Evolutionary conservation across 2,329 filamentous ascomycete genomes (phyloP).

Genomic region (Tympanopsis confertula): DNA sequence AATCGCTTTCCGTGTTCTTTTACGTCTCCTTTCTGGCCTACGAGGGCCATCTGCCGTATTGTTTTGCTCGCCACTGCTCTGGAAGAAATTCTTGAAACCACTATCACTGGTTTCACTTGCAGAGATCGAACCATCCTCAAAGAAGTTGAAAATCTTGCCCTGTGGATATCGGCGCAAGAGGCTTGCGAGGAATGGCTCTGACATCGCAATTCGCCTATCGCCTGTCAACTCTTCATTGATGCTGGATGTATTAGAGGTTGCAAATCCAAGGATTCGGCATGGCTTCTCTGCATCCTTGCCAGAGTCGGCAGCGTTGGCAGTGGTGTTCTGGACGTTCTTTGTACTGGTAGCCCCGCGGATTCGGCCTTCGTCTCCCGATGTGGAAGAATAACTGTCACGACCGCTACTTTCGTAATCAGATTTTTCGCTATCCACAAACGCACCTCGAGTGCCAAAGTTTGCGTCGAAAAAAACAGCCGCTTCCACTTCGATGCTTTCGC

Average conservation of each 20-base stretch:
- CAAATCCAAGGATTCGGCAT: slow-evolving; percentile 25
- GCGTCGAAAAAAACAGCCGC: slow-evolving; percentile 20
- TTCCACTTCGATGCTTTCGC: slow-evolving; percentile 25
- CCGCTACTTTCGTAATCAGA: slow-evolving; percentile 3
- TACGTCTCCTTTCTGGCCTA: not conserved
- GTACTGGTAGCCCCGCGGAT: too few relatives aligned
- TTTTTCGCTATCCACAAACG: slow-evolving; percentile 8
- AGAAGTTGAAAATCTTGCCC: slow-evolving; percentile 33
- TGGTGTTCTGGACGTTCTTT: slow-evolving; percentile 6
- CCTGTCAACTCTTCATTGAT: slow-evolving; percentile 13
- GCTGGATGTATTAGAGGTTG: slow-evolving; percentile 19
- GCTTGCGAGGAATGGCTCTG: slow-evolving; percentile 23
- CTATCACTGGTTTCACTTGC: not conserved
- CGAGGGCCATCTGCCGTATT: too few relatives aligned
- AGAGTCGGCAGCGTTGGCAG: slow-evolving; percentile 2
- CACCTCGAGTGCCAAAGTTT: slow-evolving; percentile 6
- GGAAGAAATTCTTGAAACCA: not conserved
- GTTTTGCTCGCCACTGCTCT: not conserved
- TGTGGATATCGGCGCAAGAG: slow-evolving; percentile 30
- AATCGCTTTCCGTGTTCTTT: not conserved
- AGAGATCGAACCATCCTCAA: slow-evolving; percentile 18
- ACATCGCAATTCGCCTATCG: slow-evolving; percentile 12
- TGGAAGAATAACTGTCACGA: slow-evolving; percentile 4
- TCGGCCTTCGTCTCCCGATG: not conserved
- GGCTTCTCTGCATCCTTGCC: slow-evolving; percentile 2